Percentiles rank a stretch among this genome's conserved stretches.
Evolutionary conservation across 2,329 filamentous ascomycete genomes (phyloP).

Genomic region (Fonsecaea monophora): DNA sequence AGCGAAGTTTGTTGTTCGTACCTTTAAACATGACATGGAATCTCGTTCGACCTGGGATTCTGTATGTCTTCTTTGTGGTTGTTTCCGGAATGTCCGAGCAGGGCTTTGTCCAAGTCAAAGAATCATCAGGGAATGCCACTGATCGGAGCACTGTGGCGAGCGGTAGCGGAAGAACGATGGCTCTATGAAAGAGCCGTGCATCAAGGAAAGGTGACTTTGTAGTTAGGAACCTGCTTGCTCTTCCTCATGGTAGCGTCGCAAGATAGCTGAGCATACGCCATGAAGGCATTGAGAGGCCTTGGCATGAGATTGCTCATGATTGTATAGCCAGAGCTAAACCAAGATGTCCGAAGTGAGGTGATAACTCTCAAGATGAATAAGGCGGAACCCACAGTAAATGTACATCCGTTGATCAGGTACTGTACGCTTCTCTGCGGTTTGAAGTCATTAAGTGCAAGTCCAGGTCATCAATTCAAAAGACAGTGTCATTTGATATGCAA

Average conservation of each 20-base stretch:
- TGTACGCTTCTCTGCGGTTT: neutral
- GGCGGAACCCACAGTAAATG: neutral
- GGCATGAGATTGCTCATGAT: neutral
- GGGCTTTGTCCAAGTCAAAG: neutral
- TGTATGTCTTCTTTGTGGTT: conserved; percentile 14
- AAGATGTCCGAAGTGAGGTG: neutral
- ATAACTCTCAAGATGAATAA: neutral
- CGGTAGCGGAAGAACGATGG: neutral
- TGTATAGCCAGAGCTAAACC: neutral
- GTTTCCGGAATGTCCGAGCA: conserved; percentile 15
- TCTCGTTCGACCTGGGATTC: neutral
- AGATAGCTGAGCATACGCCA: neutral
- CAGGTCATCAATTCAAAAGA: conserved; percentile 13
- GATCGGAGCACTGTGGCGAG: neutral
- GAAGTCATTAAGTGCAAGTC: neutral
- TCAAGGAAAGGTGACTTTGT: neutral
- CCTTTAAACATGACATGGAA: neutral
- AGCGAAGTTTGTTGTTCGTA: neutral
- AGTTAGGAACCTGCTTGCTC: neutral
- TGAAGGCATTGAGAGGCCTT: neutral
- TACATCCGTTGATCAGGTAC: too few species aligned
- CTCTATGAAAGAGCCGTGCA: neutral
- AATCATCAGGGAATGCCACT: neutral
- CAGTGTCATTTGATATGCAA: conserved; percentile 18
- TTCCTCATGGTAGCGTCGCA: neutral